Conservation (phyloP, 106 monocot genomes). For the Phalaenopsis aphrodite region DNA sequence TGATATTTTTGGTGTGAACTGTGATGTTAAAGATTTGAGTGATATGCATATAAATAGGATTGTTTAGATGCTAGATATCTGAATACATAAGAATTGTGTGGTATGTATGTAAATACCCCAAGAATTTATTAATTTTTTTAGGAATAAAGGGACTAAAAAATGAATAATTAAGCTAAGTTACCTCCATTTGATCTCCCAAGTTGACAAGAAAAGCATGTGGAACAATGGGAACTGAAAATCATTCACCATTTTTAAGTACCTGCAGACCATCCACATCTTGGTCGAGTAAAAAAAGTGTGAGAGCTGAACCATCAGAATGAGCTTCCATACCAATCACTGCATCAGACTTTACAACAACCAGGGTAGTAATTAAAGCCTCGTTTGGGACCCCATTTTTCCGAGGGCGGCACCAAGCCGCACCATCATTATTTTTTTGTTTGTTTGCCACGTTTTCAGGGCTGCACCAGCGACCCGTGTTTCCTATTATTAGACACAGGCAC, state of each 20-base stretch:
- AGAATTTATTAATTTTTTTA: background rate
- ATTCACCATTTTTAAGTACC: constrained; percentile 35
- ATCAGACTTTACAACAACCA: constrained; percentile 28
- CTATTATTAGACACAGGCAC: too few species aligned
- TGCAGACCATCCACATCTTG: constrained; percentile 44
- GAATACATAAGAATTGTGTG: too few species aligned
- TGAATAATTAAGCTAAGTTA: background rate
- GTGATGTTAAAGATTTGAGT: too few species aligned
- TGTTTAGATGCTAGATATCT: too few species aligned
- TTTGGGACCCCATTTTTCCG: too few species aligned
- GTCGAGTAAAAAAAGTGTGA: constrained; percentile 39
- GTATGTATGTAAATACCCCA: too few species aligned
- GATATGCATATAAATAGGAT: too few species aligned
- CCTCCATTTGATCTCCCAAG: constrained; percentile 53
- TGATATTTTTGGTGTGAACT: too few species aligned
- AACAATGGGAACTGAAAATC: constrained; percentile 26
- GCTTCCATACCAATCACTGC: constrained; percentile 44
- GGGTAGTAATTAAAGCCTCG: constrained; percentile 50
- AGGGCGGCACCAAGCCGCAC: too few species aligned
- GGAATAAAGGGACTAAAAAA: background rate
- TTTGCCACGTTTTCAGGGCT: too few species aligned
- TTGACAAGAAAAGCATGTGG: constrained; percentile 46
- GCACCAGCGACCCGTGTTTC: too few species aligned
- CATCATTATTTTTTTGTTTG: too few species aligned
- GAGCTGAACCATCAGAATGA: constrained; percentile 36